phyloP scores from a whole-genome alignment of 2,329 filamentous ascomycete genomes.

The Phialemonium atrogriseum region DNA sequence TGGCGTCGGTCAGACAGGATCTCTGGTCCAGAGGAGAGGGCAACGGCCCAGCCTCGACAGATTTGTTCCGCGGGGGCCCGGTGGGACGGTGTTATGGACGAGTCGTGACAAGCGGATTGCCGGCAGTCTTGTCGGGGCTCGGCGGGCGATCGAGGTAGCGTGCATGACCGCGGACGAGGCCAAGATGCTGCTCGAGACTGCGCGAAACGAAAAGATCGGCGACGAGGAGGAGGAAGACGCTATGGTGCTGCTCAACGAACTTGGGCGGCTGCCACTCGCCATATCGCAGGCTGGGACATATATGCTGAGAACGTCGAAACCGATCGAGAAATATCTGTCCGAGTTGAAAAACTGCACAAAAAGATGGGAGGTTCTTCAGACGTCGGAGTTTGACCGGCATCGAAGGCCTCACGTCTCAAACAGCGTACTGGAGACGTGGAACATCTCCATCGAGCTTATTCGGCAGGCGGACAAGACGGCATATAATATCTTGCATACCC shows the following conservation, averaged over 20 bases:
- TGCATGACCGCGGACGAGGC: conserved; percentile 7
- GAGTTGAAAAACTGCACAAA: conserved; percentile 13
- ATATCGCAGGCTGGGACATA: conserved; percentile 12
- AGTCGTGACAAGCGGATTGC: conserved; percentile 10
- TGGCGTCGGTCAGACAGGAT: conserved; percentile 4
- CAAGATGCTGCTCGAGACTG: conserved; percentile 6
- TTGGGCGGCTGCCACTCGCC: conserved; percentile 9
- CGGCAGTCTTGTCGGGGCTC: conserved; percentile 8
- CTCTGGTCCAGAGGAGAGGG: background rate
- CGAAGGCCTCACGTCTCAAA: conserved; percentile 19
- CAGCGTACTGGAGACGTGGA: conserved; percentile 24
- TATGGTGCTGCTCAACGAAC: conserved; percentile 7
- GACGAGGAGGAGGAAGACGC: conserved; percentile 3
- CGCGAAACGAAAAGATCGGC: conserved; percentile 3
- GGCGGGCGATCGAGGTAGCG: conserved; percentile 6
- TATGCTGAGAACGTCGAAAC: conserved; percentile 17
- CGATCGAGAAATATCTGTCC: conserved; percentile 16
- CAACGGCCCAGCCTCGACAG: background rate
- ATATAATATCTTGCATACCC: conserved; percentile 19
- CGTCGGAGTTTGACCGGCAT: conserved; percentile 17
- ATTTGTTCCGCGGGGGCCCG: background rate
- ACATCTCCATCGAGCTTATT: conserved; percentile 23
- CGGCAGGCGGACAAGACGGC: conserved; percentile 16
- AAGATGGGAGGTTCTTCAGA: conserved; percentile 15
- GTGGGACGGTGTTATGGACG: conserved; percentile 10